Evolutionary conservation across 1,284 basidiomycete genomes (phyloP).

Genomic region (Bondarzewia mesenterica): DNA sequence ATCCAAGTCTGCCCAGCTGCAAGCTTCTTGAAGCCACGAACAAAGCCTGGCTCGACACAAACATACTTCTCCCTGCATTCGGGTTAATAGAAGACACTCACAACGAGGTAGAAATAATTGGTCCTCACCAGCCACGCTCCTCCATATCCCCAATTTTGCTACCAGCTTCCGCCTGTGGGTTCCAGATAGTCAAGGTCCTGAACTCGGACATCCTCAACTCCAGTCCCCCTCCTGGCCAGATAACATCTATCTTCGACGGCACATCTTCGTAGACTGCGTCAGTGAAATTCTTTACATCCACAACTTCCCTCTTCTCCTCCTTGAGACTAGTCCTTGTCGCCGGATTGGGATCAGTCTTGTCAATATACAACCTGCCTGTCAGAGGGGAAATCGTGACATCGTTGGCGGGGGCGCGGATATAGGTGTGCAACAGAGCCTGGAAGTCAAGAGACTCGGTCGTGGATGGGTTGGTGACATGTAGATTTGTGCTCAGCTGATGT

Average conservation of each 20-base stretch:
- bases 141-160: constrained; percentile 81
- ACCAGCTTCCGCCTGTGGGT: constrained; percentile 65
- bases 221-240: constrained; percentile 51
- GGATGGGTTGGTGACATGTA: constrained; percentile 67
- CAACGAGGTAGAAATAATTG: not conserved
- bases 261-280: constrained; percentile 72
- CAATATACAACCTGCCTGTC: constrained; percentile 56
- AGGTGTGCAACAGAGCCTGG: constrained; percentile 84
- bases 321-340: constrained; percentile 45
- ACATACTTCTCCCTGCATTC: constrained; percentile 64
- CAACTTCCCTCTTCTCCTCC: constrained; percentile 47
- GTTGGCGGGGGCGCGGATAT: constrained; percentile 63
- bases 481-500: constrained; percentile 68
- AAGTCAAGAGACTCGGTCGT: constrained; percentile 54
- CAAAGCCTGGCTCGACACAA: constrained; percentile 83
- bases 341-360: constrained; percentile 64
- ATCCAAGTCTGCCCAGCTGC: constrained; percentile 62
- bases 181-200: constrained; percentile 82
- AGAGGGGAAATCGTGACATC: constrained; percentile 53
- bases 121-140: constrained; percentile 71
- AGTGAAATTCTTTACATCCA: constrained; percentile 58
- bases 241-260: constrained; percentile 45
- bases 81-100: not conserved
- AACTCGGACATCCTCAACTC: constrained; percentile 54
- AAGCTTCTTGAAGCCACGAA: constrained; percentile 55